Percentiles rank a stretch among this genome's conserved stretches.
Evolutionary conservation across 306 rosid genomes (phyloP).

Genomic region (Erythrophleum fordii): DNA sequence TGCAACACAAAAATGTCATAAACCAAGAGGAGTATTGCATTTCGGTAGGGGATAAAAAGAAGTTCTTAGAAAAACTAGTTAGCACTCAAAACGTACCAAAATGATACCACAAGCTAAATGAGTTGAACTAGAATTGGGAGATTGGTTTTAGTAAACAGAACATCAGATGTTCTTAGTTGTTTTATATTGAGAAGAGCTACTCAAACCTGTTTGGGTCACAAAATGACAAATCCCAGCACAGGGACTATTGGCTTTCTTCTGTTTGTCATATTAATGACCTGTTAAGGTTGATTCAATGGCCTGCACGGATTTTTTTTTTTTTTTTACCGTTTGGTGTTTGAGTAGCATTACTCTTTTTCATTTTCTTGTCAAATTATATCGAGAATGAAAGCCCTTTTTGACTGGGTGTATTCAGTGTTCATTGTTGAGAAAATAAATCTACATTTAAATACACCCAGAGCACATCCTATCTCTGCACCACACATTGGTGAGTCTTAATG

Average conservation of each 20-base stretch:
- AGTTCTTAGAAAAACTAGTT: background rate
- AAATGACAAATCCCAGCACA: background rate
- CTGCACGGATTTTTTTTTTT: no score
- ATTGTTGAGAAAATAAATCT: background rate
- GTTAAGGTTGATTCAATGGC: background rate
- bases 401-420: background rate
- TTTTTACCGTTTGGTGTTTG: no score
- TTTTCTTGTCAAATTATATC: background rate
- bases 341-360: no score
- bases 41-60: background rate
- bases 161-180: background rate
- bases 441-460: background rate
- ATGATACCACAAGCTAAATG: conserved; percentile 1
- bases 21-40: background rate
- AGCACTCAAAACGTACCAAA: background rate
- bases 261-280: background rate
- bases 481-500: background rate
- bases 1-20: background rate
- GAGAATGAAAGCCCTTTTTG: background rate
- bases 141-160: background rate
- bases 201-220: background rate
- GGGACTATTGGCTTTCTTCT: background rate
- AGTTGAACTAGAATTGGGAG: background rate
- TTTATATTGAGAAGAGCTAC: background rate
- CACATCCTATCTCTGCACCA: background rate